Percentiles rank a stretch among this genome's conserved stretches.
These are phyloP conservation scores for Malus sylvestris DNA, from an alignment of 306 rosid species.

Conservation along the genomic window DNA sequence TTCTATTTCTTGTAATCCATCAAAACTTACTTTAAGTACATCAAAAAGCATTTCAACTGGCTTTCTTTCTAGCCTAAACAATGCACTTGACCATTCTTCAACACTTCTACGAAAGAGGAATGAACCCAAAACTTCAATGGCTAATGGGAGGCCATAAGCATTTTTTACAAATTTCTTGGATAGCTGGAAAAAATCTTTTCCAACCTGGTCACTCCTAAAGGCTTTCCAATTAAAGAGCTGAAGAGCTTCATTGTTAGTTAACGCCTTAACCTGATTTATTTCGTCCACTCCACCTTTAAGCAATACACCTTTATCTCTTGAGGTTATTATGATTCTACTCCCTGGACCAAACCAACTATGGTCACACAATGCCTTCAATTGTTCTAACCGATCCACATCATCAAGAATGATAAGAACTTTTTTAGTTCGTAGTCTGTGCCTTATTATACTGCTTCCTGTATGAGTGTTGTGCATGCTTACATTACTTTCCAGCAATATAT, in stretches of 20 bases:
- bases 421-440: not conserved
- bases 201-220: not conserved
- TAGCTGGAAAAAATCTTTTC: not conserved
- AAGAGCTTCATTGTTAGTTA: not conserved
- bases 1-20: not conserved
- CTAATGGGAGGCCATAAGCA: constrained; percentile 16
- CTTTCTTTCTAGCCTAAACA: not conserved
- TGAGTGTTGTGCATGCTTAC: not conserved
- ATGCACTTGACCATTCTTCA: constrained; percentile 2
- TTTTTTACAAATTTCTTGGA: not conserved
- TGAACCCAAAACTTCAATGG: constrained; percentile 11
- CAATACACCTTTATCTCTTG: not conserved
- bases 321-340: not conserved
- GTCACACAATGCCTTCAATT: not conserved
- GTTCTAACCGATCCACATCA: not conserved
- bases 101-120: not conserved
- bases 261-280: not conserved
- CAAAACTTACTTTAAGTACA: constrained; percentile 1
- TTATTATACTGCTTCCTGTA: not conserved
- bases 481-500: not conserved
- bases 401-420: constrained; percentile 9
- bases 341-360: constrained; percentile 5
- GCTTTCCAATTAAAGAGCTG: constrained; percentile 1
- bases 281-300: not conserved
- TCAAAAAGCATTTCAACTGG: not conserved